Evolutionary conservation across 495 filamentous ascomycete genomes (phyloP).

Genomic region (Aspergillus wentii): DNA sequence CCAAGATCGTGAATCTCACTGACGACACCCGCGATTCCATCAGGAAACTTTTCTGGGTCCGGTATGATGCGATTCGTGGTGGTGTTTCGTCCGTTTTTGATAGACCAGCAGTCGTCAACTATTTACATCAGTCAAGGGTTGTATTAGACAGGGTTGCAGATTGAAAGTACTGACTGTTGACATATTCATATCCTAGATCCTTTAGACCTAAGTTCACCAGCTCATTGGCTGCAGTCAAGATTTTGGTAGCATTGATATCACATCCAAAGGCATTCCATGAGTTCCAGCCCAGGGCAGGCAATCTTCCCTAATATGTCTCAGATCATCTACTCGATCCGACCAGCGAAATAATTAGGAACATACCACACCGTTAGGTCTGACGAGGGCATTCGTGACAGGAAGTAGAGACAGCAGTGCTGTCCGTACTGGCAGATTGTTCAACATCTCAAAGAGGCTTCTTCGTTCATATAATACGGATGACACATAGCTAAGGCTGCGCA

Average conservation of each 20-base stretch:
- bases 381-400: slow-evolving; percentile 18
- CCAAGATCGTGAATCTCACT: slow-evolving; percentile 55
- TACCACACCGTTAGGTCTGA: slow-evolving; percentile 24
- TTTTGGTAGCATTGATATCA: slow-evolving; percentile 47
- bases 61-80: slow-evolving; percentile 47
- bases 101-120: slow-evolving; percentile 62
- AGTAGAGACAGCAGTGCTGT: slow-evolving; percentile 15
- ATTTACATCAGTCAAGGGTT: slow-evolving; percentile 9
- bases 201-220: slow-evolving; percentile 51
- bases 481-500: too few species aligned
- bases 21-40: slow-evolving; percentile 55
- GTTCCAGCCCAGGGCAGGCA: slow-evolving; percentile 59
- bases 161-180: slow-evolving; percentile 49
- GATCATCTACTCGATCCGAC: background rate
- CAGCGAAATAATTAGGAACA: background rate
- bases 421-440: too few species aligned
- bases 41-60: slow-evolving; percentile 54
- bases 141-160: slow-evolving; percentile 7
- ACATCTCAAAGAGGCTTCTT: too few species aligned
- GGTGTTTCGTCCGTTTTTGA: slow-evolving; percentile 42
- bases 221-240: slow-evolving; percentile 46
- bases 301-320: slow-evolving; percentile 26
- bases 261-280: slow-evolving; percentile 58
- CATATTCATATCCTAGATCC: slow-evolving; percentile 63
- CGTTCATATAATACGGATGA: too few species aligned